Percentiles rank a stretch among this genome's conserved stretches.
Conservation (phyloP, 352 stramenopile species). For the Hyaloperonospora brassicae region DNA sequence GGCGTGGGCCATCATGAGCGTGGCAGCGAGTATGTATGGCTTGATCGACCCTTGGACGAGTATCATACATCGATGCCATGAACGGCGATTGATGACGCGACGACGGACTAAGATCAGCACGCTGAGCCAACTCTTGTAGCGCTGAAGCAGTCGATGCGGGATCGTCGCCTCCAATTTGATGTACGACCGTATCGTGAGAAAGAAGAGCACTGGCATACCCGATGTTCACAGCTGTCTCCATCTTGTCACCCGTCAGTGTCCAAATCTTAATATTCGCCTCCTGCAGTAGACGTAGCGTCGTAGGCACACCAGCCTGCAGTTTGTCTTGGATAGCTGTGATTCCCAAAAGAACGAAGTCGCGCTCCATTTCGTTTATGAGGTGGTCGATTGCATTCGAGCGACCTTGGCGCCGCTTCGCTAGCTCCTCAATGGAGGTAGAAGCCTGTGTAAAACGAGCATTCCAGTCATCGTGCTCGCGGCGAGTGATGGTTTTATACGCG, state of each 20-base stretch:
- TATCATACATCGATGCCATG: conserved; percentile 5
- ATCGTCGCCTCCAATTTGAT: conserved; percentile 51
- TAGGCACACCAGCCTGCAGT: conserved; percentile 85
- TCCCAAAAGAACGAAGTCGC: conserved; percentile 68
- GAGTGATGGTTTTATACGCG: conserved; percentile 50
- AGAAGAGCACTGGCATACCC: conserved; percentile 87
- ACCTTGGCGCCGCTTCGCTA: conserved; percentile 63
- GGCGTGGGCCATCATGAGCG: conserved; percentile 6
- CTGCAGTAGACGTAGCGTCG: conserved; percentile 77
- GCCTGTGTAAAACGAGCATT: conserved; percentile 46
- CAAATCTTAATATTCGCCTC: conserved; percentile 91
- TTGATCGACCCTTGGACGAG: conserved; percentile 4
- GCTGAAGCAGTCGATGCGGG: conserved; percentile 45
- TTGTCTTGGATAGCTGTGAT: conserved; percentile 92
- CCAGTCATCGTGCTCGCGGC: conserved; percentile 48
- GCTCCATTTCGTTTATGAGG: conserved; percentile 80
- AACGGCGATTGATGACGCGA: conserved; percentile 10
- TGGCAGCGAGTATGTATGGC: conserved; percentile 4
- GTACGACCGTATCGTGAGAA: conserved; percentile 67
- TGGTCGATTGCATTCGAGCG: conserved; percentile 60
- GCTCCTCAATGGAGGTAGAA: conserved; percentile 53
- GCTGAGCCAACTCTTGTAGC: conserved; percentile 41
- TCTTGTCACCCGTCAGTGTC: conserved; percentile 93
- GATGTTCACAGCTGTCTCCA: conserved; percentile 94
- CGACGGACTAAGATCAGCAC: conserved; percentile 8